These are phyloP conservation scores for Coemansia sp. DNA, from an alignment of 192 early-diverging fungal genomes.

Conservation along the genomic window DNA sequence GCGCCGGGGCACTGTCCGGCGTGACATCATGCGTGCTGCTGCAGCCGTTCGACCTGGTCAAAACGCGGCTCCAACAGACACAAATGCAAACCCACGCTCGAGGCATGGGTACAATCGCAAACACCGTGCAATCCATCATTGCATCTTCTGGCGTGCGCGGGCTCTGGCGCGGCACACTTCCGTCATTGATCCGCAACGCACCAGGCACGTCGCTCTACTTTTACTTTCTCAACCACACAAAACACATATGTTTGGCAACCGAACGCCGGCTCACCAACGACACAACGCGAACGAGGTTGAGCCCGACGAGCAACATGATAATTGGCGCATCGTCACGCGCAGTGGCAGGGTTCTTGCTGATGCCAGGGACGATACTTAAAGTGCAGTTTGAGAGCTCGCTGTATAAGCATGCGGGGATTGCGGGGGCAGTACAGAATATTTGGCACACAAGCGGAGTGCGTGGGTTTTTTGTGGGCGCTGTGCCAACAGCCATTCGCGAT, in stretches of 20 bases:
- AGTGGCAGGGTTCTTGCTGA: constrained; percentile 80
- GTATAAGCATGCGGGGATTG: constrained; percentile 76
- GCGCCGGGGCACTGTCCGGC: constrained; percentile 76
- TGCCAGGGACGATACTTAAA: constrained; percentile 94
- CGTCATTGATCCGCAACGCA: constrained; percentile 44
- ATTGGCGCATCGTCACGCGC: constrained; percentile 70
- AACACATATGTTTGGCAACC: constrained; percentile 13
- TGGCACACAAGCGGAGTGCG: constrained; percentile 65
- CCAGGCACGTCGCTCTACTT: constrained; percentile 64
- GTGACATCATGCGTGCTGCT: constrained; percentile 73
- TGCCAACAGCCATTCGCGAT: constrained; percentile 85
- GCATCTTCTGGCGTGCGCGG: constrained; percentile 41
- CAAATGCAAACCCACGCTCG: constrained; percentile 16
- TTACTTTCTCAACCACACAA: constrained; percentile 56
- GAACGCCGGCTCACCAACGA: constrained; percentile 25
- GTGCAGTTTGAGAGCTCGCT: constrained; percentile 88
- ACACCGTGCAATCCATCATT: constrained; percentile 63
- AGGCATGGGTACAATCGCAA: constrained; percentile 20
- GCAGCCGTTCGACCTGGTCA: constrained; percentile 88
- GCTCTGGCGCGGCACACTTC: constrained; percentile 54
- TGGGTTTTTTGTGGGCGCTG: constrained; percentile 84
- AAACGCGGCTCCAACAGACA: constrained; percentile 73
- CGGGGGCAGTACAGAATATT: constrained; percentile 67
- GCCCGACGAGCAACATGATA: constrained; percentile 65
- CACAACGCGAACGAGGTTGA: constrained; percentile 32